A percentile compares a stretch with the other conserved stretches of the same genome.
phyloP scores from a whole-genome alignment of 2,329 filamentous ascomycete species.

The Incumbomyces lentus region DNA sequence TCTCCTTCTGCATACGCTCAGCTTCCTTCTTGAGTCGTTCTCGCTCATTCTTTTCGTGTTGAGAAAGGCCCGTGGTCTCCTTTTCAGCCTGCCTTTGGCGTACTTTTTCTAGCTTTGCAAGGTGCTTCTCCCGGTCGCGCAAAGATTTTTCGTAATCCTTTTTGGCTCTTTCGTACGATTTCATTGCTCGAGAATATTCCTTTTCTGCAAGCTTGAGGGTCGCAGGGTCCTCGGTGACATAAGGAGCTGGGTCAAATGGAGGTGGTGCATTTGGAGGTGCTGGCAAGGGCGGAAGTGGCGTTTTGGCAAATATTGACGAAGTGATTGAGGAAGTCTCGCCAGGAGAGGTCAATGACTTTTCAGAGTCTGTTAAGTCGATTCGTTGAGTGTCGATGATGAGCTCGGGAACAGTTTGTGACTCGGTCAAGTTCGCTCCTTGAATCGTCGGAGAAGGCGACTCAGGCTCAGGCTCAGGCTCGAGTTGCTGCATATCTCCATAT shows the following conservation, averaged over 20 bases:
- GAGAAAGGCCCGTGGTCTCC: conserved; percentile 14
- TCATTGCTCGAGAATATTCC: conserved; percentile 52
- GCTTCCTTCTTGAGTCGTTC: conserved; percentile 20
- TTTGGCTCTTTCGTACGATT: conserved; percentile 55
- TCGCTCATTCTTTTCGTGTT: conserved; percentile 2
- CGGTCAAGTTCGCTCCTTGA: no score
- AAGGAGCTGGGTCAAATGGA: conserved; percentile 47
- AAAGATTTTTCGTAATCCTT: conserved; percentile 58
- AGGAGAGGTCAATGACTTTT: neutral
- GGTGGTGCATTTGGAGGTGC: conserved; percentile 45
- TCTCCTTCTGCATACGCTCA: conserved; percentile 15
- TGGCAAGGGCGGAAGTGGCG: conserved; percentile 38
- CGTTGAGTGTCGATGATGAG: neutral
- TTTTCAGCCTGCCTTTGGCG: conserved; percentile 29
- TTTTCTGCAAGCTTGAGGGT: conserved; percentile 59
- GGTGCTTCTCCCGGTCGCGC: conserved; percentile 21
- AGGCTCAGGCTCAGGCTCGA: conserved; percentile 4
- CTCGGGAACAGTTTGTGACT: neutral
- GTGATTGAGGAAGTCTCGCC: conserved; percentile 2
- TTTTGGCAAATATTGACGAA: conserved; percentile 1
- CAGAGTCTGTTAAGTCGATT: neutral
- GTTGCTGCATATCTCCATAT: neutral
- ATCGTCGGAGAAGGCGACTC: neutral
- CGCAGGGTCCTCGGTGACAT: conserved; percentile 48
- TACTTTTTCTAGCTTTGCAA: conserved; percentile 19